Conservation (phyloP, 768 basidiomycete genomes). For the Collybiopsis confluens region DNA sequence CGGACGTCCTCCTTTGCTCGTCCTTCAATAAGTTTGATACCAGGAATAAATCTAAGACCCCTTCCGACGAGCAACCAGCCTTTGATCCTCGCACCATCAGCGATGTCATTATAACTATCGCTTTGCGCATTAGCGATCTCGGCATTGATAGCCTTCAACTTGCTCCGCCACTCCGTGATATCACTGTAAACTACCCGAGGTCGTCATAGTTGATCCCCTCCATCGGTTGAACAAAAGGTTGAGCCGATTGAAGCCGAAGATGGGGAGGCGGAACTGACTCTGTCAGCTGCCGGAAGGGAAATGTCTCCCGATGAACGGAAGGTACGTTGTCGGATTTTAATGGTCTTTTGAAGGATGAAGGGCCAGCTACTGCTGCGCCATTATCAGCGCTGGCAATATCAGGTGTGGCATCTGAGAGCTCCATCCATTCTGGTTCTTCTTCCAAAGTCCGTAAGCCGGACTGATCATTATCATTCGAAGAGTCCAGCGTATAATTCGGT, state of each 20-base stretch:
- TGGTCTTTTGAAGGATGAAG: slow-evolving; percentile 30
- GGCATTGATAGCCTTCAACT: slow-evolving; percentile 66
- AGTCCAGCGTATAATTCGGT: slow-evolving; percentile 42
- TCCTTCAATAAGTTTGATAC: slow-evolving; percentile 69
- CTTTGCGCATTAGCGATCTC: slow-evolving; percentile 70
- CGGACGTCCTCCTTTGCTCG: slow-evolving; percentile 78
- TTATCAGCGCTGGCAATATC: slow-evolving; percentile 29
- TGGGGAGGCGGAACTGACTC: slow-evolving; percentile 53
- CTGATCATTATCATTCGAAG: slow-evolving; percentile 20
- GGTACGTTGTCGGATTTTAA: slow-evolving; percentile 28
- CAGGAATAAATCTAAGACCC: slow-evolving; percentile 59
- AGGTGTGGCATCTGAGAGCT: slow-evolving; percentile 44
- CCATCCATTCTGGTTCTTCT: slow-evolving; percentile 54
- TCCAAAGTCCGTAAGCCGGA: slow-evolving; percentile 23
- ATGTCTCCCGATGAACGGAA: slow-evolving; percentile 50
- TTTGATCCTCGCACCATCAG: slow-evolving; percentile 61
- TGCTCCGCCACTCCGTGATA: slow-evolving; percentile 67
- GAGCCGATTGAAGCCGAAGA: slow-evolving; percentile 60
- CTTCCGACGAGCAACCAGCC: slow-evolving; percentile 79
- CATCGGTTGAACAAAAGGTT: slow-evolving; percentile 72
- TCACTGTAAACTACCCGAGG: slow-evolving; percentile 64
- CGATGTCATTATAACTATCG: slow-evolving; percentile 66
- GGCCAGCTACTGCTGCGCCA: slow-evolving; percentile 17
- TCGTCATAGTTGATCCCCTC: slow-evolving; percentile 66
- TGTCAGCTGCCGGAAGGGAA: slow-evolving; percentile 47